Evolutionary conservation across 805 yeast genomes (phyloP).

Genomic region (Candida sphagnicola): DNA sequence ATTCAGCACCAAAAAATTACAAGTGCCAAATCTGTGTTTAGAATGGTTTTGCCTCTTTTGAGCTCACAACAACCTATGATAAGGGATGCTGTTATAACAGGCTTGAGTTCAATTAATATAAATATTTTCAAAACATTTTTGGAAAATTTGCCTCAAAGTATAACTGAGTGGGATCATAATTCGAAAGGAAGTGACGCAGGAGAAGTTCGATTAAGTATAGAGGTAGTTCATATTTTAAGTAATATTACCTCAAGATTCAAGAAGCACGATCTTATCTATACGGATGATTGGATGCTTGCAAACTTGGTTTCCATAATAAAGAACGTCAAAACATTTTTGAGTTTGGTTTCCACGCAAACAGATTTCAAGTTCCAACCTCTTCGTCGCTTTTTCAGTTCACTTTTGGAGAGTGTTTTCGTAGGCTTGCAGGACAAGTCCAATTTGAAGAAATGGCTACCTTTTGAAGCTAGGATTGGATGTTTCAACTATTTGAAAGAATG

Average conservation of each 20-base stretch:
- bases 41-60: constrained; percentile 79
- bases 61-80: constrained; percentile 65
- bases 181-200: constrained; percentile 24
- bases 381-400: constrained; percentile 78
- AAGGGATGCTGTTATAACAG: constrained; percentile 84
- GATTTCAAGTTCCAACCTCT: constrained; percentile 71
- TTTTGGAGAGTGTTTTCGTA: constrained; percentile 68
- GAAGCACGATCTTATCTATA: constrained; percentile 43
- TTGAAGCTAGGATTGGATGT: constrained; percentile 79
- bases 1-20: constrained; percentile 91
- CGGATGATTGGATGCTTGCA: constrained; percentile 66
- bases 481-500: constrained; percentile 84
- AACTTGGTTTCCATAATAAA: constrained; percentile 61
- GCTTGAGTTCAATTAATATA: constrained; percentile 83
- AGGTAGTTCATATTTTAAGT: constrained; percentile 70
- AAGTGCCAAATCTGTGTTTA: constrained; percentile 85
- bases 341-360: constrained; percentile 53
- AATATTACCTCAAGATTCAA: constrained; percentile 62
- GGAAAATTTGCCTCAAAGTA: constrained; percentile 64
- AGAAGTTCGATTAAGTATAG: constrained; percentile 58
- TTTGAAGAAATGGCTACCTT: constrained; percentile 63
- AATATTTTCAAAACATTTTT: constrained; percentile 81
- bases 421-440: constrained; percentile 45
- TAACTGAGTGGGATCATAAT: constrained; percentile 45
- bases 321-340: constrained; percentile 56